A percentile compares a stretch with the other conserved stretches of the same genome.
phyloP scores from a whole-genome alignment of 495 filamentous ascomycete species.

The Pyrenopolyporus hunteri region DNA sequence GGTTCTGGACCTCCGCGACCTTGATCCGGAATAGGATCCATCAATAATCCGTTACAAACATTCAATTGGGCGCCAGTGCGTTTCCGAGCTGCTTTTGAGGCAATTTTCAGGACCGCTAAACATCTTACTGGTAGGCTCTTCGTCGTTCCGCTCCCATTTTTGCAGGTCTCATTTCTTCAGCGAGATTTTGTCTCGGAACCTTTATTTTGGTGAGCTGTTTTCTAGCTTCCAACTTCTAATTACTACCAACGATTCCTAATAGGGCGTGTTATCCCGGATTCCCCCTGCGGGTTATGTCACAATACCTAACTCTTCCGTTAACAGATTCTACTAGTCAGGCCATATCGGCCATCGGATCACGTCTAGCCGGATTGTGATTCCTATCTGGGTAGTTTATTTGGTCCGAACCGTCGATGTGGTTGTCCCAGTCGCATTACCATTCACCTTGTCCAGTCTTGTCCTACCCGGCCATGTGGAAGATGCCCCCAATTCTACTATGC shows the following conservation, averaged over 20 bases:
- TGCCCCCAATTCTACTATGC: neutral
- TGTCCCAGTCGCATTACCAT: conserved; percentile 66
- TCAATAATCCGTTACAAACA: neutral
- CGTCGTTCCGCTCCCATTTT: conserved; percentile 31
- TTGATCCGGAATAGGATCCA: conserved; percentile 13
- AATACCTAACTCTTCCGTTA: conserved; percentile 40
- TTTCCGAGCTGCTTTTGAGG: neutral
- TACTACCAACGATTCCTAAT: conserved; percentile 47
- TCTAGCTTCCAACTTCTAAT: conserved; percentile 8
- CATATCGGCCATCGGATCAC: conserved; percentile 41
- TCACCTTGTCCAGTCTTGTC: conserved; percentile 66
- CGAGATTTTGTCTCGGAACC: conserved; percentile 7
- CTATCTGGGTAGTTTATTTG: conserved; percentile 11
- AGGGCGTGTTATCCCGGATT: conserved; percentile 51
- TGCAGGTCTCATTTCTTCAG: conserved; percentile 24
- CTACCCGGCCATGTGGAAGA: conserved; percentile 44
- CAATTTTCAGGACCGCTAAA: conserved; percentile 1
- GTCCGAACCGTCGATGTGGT: conserved; percentile 40
- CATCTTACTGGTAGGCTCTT: conserved; percentile 11
- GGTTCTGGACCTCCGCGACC: conserved; percentile 24
- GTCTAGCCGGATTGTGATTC: conserved; percentile 28
- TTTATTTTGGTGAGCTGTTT: neutral
- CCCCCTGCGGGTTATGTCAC: conserved; percentile 56
- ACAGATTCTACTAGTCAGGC: conserved; percentile 39
- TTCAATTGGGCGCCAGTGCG: neutral